Evolutionary conservation across 352 stramenopile genomes (phyloP).

Genomic region (Blastocystis sp.): DNA sequence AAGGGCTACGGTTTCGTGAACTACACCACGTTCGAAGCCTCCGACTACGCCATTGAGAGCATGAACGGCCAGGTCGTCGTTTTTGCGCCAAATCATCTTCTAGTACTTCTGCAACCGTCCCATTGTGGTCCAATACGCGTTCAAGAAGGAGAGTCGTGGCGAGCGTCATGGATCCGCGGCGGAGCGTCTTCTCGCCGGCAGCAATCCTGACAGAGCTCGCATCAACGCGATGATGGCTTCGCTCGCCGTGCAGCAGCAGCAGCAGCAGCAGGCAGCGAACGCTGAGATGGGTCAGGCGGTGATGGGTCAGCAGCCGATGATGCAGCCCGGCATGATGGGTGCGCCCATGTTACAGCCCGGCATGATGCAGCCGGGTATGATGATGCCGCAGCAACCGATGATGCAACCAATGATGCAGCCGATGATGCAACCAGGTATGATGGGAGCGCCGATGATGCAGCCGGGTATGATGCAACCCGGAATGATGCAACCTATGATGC

Average conservation of each 20-base stretch:
- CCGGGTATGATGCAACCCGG: slow-evolving; percentile 44
- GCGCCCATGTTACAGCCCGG: background rate
- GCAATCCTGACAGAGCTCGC: slow-evolving; percentile 82
- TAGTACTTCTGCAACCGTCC: slow-evolving; percentile 92
- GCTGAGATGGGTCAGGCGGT: background rate
- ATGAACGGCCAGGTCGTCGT: slow-evolving; percentile 91
- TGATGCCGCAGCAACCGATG: background rate
- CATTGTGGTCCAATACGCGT: slow-evolving; percentile 97
- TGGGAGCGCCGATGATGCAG: slow-evolving; percentile 7
- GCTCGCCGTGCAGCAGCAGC: slow-evolving; percentile 1
- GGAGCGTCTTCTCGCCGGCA: slow-evolving; percentile 83
- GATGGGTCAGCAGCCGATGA: too few relatives aligned
- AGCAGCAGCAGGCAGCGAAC: background rate
- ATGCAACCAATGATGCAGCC: slow-evolving; percentile 1
- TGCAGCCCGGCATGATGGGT: too few relatives aligned
- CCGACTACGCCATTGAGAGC: slow-evolving; percentile 96
- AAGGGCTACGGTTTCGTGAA: slow-evolving; percentile 96
- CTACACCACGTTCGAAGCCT: slow-evolving; percentile 95
- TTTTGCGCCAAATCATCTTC: background rate
- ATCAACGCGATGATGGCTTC: slow-evolving; percentile 60
- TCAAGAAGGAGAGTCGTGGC: slow-evolving; percentile 93
- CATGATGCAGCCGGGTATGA: slow-evolving; percentile 15
- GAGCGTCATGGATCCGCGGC: slow-evolving; percentile 89
- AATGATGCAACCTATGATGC: slow-evolving; percentile 52
- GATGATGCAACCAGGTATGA: background rate